Conservation (phyloP, 768 basidiomycete genomes). For the Tulasnella sp. region DNA sequence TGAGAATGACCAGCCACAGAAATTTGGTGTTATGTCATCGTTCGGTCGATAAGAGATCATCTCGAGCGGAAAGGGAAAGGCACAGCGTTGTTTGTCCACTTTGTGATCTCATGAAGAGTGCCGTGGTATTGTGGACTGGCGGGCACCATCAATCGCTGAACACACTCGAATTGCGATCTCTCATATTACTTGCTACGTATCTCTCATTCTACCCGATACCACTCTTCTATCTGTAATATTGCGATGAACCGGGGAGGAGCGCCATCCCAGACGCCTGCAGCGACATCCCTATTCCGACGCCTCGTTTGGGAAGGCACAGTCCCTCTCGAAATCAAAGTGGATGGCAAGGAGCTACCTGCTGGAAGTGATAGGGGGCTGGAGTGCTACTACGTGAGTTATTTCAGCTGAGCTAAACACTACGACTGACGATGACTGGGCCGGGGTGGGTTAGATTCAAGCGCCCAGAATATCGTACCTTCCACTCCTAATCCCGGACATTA, state of each 20-base stretch:
- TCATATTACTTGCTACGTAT: too few relatives aligned
- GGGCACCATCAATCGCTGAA: too few relatives aligned
- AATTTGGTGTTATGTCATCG: too few relatives aligned
- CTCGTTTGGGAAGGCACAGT: slow-evolving; percentile 88
- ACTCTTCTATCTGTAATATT: too few relatives aligned
- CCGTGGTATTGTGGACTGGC: too few relatives aligned
- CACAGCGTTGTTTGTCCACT: too few relatives aligned
- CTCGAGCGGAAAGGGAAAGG: too few relatives aligned
- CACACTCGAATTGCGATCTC: too few relatives aligned
- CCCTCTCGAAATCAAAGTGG: slow-evolving; percentile 80
- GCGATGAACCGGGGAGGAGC: slow-evolving; percentile 2
- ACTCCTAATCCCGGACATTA: slow-evolving; percentile 78
- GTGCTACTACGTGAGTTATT: slow-evolving; percentile 52
- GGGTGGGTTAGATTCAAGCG: slow-evolving; percentile 39
- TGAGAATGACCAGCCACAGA: too few relatives aligned
- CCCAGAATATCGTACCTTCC: slow-evolving; percentile 91
- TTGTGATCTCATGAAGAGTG: too few relatives aligned
- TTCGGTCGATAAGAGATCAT: too few relatives aligned
- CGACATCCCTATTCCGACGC: slow-evolving; percentile 73
- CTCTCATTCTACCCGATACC: too few relatives aligned
- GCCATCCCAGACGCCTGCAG: slow-evolving; percentile 34
- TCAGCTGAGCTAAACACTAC: not conserved
- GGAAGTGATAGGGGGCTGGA: slow-evolving; percentile 84
- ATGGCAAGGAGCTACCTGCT: slow-evolving; percentile 79
- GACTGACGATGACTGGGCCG: not conserved